A percentile compares a stretch with the other conserved stretches of the same genome.
Conservation (phyloP, 1,284 basidiomycete genomes). For the Apiotrichum siamense region DNA sequence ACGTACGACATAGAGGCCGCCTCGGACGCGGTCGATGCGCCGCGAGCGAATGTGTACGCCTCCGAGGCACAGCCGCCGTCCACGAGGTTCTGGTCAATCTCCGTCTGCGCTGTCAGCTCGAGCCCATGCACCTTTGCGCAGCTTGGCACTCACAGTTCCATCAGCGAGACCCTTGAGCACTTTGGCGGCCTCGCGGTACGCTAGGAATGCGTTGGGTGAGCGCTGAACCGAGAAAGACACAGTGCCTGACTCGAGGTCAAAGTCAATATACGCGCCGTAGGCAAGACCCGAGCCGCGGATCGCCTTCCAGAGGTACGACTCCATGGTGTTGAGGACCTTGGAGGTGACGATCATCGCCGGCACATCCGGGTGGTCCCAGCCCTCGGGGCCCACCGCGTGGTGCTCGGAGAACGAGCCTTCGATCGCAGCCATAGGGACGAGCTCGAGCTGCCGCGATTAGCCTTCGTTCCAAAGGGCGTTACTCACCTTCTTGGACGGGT, state of each 20-base stretch:
- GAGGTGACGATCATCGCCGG: constrained; percentile 78
- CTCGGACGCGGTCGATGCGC: constrained; percentile 72
- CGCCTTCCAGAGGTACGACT: constrained; percentile 88
- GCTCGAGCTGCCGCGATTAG: constrained; percentile 58
- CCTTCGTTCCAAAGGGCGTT: background rate
- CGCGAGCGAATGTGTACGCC: constrained; percentile 73
- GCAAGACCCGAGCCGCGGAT: constrained; percentile 90
- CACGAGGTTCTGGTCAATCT: constrained; percentile 72
- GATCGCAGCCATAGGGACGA: constrained; percentile 86
- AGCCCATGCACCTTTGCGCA: too few species aligned
- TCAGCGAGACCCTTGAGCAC: constrained; percentile 70
- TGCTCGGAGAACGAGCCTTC: constrained; percentile 87
- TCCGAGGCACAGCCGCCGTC: constrained; percentile 90
- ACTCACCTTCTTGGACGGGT: constrained; percentile 61
- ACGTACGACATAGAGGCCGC: constrained; percentile 76
- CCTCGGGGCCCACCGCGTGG: constrained; percentile 66
- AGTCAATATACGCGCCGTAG: constrained; percentile 76
- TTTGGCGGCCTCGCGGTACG: constrained; percentile 71
- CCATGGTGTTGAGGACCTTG: constrained; percentile 86
- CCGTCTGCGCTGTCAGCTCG: constrained; percentile 56
- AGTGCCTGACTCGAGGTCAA: constrained; percentile 76
- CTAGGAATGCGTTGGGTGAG: constrained; percentile 79
- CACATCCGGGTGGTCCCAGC: constrained; percentile 76
- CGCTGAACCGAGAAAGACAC: constrained; percentile 76
- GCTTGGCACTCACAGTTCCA: constrained; percentile 60